Percentiles rank a stretch among this genome's conserved stretches.
phyloP scores from a whole-genome alignment of 2,329 filamentous ascomycete genomes.

The Botrytis elliptica region DNA sequence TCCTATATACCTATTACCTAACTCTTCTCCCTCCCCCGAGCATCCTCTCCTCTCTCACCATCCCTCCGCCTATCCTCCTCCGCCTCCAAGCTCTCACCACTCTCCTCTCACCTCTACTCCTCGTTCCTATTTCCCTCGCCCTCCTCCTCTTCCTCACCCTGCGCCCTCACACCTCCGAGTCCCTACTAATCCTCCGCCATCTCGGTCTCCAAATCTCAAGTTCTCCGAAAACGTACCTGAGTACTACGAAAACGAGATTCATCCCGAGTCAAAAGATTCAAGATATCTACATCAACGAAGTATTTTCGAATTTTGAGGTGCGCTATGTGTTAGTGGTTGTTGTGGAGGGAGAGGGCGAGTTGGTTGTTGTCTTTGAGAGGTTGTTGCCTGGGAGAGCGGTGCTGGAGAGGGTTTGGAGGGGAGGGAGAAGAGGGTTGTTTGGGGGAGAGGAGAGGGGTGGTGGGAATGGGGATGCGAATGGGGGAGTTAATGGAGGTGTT shows the following conservation, averaged over 20 bases:
- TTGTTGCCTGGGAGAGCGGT: slow-evolving; percentile 72
- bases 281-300: slow-evolving; percentile 93
- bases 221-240: slow-evolving; percentile 66
- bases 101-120: slow-evolving; percentile 43
- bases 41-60: slow-evolving; percentile 34
- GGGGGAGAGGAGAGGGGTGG: slow-evolving; percentile 52
- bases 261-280: slow-evolving; percentile 91
- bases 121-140: slow-evolving; percentile 42
- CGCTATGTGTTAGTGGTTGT: slow-evolving; percentile 86
- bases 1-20: slow-evolving; percentile 52
- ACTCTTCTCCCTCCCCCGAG: slow-evolving; percentile 22
- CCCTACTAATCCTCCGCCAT: slow-evolving; percentile 81
- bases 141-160: slow-evolving; percentile 48
- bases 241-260: slow-evolving; percentile 62
- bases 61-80: slow-evolving; percentile 37
- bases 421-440: slow-evolving; percentile 77
- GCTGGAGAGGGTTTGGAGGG: slow-evolving; percentile 88
- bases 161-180: slow-evolving; percentile 66
- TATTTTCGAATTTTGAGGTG: slow-evolving; percentile 89
- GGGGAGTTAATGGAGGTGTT: slow-evolving; percentile 17
- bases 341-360: slow-evolving; percentile 81
- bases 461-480: slow-evolving; percentile 25
- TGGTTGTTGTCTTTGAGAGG: slow-evolving; percentile 92
- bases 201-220: slow-evolving; percentile 87
- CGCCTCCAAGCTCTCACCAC: slow-evolving; percentile 37